These are phyloP conservation scores for Chlamydomonas applanata DNA, from an alignment of 139 green algal species.

Conservation along the genomic window DNA sequence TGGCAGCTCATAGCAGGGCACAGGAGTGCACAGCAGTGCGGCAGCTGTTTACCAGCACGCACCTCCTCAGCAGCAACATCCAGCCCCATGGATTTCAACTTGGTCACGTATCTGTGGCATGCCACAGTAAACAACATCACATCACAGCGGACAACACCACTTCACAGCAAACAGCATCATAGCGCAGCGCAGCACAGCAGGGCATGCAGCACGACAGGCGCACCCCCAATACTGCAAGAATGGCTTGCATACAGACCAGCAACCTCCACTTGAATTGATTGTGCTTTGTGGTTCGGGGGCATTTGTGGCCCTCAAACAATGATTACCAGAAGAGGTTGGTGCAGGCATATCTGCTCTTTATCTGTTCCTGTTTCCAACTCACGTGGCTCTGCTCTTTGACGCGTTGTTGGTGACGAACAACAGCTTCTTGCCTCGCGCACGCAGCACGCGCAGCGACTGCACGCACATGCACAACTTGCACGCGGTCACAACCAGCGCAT, in stretches of 20 bases:
- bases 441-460: constrained; percentile 36
- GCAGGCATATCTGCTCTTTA: too few relatives aligned
- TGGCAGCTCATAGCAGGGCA: not conserved
- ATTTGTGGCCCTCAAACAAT: too few relatives aligned
- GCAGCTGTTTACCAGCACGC: not conserved
- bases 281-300: not conserved
- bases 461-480: not conserved
- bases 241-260: not conserved
- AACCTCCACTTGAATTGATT: not conserved
- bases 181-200: too few relatives aligned
- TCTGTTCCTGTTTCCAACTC: too few relatives aligned
- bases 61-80: constrained; percentile 51
- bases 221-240: not conserved
- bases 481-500: not conserved
- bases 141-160: too few relatives aligned
- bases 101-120: constrained; percentile 37
- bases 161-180: too few relatives aligned
- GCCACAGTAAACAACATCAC: too few relatives aligned
- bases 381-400: constrained; percentile 38
- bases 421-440: constrained; percentile 50
- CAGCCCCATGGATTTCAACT: constrained; percentile 54
- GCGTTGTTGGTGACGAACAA: constrained; percentile 77
- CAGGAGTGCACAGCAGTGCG: not conserved
- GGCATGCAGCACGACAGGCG: too few relatives aligned
- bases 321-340: too few relatives aligned